phyloP scores from a whole-genome alignment of 441 rosid species.

The Populus tomentosa region DNA sequence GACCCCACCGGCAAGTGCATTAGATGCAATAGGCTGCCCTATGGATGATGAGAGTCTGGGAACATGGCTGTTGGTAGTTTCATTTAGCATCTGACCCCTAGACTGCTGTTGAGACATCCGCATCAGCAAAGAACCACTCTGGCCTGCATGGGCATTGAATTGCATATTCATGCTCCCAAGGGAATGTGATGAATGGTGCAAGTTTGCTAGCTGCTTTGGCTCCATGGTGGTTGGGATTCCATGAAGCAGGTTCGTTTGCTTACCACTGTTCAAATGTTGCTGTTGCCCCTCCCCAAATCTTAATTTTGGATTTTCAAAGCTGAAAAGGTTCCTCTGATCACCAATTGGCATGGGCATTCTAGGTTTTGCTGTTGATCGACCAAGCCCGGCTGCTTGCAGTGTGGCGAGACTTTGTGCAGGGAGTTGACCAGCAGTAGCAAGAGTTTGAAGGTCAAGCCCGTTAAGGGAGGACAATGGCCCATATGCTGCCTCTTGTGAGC shows the following conservation, averaged over 20 bases:
- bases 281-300: slow-evolving; percentile 68
- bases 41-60: slow-evolving; percentile 36
- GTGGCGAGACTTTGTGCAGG: slow-evolving; percentile 81
- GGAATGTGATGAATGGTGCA: slow-evolving; percentile 53
- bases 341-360: slow-evolving; percentile 50
- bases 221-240: slow-evolving; percentile 85
- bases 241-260: slow-evolving; percentile 69
- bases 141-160: slow-evolving; percentile 38
- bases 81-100: slow-evolving; percentile 36
- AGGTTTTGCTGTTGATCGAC: slow-evolving; percentile 48
- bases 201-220: slow-evolving; percentile 61
- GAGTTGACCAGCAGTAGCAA: slow-evolving; percentile 70
- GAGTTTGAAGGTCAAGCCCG: slow-evolving; percentile 70
- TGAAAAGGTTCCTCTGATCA: slow-evolving; percentile 74
- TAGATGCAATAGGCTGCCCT: slow-evolving; percentile 48
- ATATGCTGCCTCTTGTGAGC: slow-evolving; percentile 54
- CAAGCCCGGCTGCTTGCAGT: slow-evolving; percentile 75
- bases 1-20: slow-evolving; percentile 37
- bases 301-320: slow-evolving; percentile 62
- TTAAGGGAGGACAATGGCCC: slow-evolving; percentile 58
- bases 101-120: slow-evolving; percentile 49
- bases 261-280: slow-evolving; percentile 41
- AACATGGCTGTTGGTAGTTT: slow-evolving; percentile 31
- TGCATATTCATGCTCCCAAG: slow-evolving; percentile 47
- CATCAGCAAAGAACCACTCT: slow-evolving; percentile 42